Conservation (phyloP, 2,329 filamentous ascomycete species). For the Cordyceps farinosa region DNA sequence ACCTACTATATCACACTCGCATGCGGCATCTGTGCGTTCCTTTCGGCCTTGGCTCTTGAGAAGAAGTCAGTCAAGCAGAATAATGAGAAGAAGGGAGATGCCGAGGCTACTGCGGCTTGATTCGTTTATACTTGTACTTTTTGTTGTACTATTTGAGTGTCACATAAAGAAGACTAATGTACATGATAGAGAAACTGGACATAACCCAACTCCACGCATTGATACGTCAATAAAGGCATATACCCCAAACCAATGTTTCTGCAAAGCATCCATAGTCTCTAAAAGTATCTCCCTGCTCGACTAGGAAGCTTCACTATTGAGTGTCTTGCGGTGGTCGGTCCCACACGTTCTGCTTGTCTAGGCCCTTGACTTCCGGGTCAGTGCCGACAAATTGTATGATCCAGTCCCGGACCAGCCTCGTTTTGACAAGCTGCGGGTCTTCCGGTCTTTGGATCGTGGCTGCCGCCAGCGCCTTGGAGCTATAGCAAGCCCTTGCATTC, state of each 20-base stretch:
- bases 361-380: conserved; percentile 24
- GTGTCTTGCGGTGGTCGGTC: conserved; percentile 41
- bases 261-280: not conserved
- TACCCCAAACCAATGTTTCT: not conserved
- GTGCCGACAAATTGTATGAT: conserved; percentile 63
- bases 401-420: conserved; percentile 70
- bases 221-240: not conserved
- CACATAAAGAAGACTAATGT: not conserved
- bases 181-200: not conserved
- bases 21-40: conserved; percentile 44
- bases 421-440: conserved; percentile 57
- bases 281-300: not conserved
- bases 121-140: not conserved
- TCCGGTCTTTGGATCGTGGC: conserved; percentile 23
- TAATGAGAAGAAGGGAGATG: conserved; percentile 27
- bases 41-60: conserved; percentile 41
- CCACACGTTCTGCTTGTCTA: conserved; percentile 27
- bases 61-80: conserved; percentile 54
- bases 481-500: conserved; percentile 54
- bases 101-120: conserved; percentile 25
- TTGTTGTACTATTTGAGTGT: not conserved
- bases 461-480: conserved; percentile 43
- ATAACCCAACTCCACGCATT: not conserved
- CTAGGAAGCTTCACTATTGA: conserved; percentile 26
- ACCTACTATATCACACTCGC: conserved; percentile 52